Evolutionary conservation across 257 asterid species (phyloP), one percentile per base, ranked within the genome.

Genomic region (Ligustrum vulgare): DNA sequence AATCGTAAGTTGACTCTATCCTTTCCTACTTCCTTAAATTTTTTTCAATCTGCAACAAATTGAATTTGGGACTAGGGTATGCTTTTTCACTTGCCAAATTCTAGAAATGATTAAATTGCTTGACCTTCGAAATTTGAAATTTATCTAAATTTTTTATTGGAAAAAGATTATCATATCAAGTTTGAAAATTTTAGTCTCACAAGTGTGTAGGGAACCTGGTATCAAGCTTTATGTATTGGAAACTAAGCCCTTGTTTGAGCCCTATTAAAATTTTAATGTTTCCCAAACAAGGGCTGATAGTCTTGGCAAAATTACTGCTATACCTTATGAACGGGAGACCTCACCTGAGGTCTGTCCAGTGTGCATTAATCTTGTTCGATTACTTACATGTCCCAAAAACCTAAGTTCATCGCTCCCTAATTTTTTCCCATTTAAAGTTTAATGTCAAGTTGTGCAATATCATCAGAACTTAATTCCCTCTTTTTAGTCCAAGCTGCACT

Each of bases 1-100:
- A 87, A 84, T 78, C 75, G 97, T 92, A 92, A 2, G 85, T 70
- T 10, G 25, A 33, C 54, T 72, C 71, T 2, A 47, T 67, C 67
- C 45, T 54, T 49, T 36, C 51, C 35, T 32, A 15, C 67, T 28
- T 28, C 31, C 31, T 34, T 39, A 1, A 28, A 32, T 63, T 68
- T 20, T 3, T 15, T 69, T 33, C 34, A 39, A 74, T 56, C 63
- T 72, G 73, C 3, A 66, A 11, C 34, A 11, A 6, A 23, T 45
- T 11, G 22, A 28, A 75, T 43, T 12, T 34, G 18, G 41, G 3
- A 32, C 15, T 10, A 31, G 31, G 31, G 31, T 28, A 28, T 28
- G 31, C 31, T 49, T n/a, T 33, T 28, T 36, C 32, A 51, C 45
- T 6, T 20, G 15, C 34, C 51, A 51, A 51, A 51, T 51, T 51